Evolutionary conservation across 768 basidiomycete species (phyloP).

Genomic region (Tricholoma sp.): DNA sequence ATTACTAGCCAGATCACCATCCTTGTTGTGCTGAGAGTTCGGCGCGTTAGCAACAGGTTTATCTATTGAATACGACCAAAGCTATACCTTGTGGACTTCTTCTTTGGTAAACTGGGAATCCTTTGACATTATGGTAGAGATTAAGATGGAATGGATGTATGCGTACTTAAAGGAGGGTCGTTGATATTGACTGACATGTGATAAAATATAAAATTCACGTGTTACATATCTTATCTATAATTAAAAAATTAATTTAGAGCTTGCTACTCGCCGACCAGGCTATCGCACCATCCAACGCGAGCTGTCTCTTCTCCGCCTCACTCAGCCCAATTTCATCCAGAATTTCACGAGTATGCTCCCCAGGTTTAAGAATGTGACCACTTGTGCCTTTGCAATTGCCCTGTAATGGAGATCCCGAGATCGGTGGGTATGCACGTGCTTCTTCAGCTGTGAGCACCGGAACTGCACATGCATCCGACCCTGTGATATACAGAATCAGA

Average conservation of each 20-base stretch:
- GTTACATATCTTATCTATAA: neutral
- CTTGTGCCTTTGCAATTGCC: conserved; percentile 5
- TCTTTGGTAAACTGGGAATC: conserved; percentile 47
- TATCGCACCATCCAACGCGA: conserved; percentile 43
- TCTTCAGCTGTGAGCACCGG: conserved; percentile 65
- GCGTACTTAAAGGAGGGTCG: neutral
- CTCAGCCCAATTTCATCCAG: conserved; percentile 47
- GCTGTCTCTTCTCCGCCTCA: conserved; percentile 30
- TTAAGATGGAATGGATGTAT: neutral
- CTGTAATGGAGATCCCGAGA: conserved; percentile 21
- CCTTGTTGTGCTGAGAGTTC: conserved; percentile 62
- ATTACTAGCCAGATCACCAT: conserved; percentile 59
- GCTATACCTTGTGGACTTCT: conserved; percentile 62
- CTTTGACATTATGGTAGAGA: conserved; percentile 19
- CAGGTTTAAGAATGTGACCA: conserved; percentile 33
- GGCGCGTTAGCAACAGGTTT: conserved; percentile 1
- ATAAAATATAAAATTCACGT: neutral
- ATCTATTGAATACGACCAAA: conserved; percentile 9
- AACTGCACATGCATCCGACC: conserved; percentile 65
- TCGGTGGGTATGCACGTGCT: conserved; percentile 52
- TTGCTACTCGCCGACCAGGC: too few species aligned
- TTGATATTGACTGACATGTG: neutral
- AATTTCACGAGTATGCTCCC: conserved; percentile 50
- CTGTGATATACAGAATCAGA: conserved; percentile 26
- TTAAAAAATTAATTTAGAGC: conserved; percentile 14